Conservation (phyloP, 805 yeast species). For the Suhomyces sp. region DNA sequence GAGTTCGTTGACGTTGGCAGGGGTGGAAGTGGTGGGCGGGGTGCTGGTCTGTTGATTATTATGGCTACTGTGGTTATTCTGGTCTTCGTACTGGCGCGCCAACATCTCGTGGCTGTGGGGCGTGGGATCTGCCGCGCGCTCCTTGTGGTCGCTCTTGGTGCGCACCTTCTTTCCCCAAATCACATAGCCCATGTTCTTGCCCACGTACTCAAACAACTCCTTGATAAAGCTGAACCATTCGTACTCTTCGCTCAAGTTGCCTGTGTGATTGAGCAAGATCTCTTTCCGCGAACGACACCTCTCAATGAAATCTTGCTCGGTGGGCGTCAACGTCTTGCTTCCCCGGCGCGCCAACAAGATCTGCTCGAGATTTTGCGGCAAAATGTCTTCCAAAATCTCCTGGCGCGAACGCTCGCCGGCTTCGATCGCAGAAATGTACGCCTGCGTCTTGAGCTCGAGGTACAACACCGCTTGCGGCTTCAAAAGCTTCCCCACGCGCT, state of each 20-base stretch:
- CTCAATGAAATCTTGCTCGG: constrained; percentile 74
- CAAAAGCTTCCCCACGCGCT: constrained; percentile 54
- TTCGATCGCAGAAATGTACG: constrained; percentile 84
- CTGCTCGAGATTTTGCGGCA: constrained; percentile 63
- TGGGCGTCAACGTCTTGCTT: constrained; percentile 53
- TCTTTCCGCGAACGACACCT: constrained; percentile 72
- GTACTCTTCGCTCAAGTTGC: constrained; percentile 64
- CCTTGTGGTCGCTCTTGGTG: constrained; percentile 3
- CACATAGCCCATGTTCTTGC: constrained; percentile 67
- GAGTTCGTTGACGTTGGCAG: background rate
- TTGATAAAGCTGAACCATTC: constrained; percentile 84
- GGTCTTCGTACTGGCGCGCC: background rate
- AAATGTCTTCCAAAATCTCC: constrained; percentile 70
- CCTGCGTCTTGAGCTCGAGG: constrained; percentile 91
- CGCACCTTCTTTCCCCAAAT: constrained; percentile 62
- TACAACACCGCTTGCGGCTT: constrained; percentile 79
- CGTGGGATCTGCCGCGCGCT: constrained; percentile 6
- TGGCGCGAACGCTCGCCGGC: constrained; percentile 56
- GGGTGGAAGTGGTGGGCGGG: background rate
- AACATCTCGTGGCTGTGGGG: constrained; percentile 24
- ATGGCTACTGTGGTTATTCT: background rate
- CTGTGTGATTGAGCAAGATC: constrained; percentile 46
- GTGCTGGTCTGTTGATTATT: background rate
- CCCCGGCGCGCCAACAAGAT: constrained; percentile 40
- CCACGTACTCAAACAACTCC: constrained; percentile 73